These are phyloP conservation scores for Raffaelea arxii DNA, from an alignment of 2,329 filamentous ascomycete genomes.

Conservation along the genomic window DNA sequence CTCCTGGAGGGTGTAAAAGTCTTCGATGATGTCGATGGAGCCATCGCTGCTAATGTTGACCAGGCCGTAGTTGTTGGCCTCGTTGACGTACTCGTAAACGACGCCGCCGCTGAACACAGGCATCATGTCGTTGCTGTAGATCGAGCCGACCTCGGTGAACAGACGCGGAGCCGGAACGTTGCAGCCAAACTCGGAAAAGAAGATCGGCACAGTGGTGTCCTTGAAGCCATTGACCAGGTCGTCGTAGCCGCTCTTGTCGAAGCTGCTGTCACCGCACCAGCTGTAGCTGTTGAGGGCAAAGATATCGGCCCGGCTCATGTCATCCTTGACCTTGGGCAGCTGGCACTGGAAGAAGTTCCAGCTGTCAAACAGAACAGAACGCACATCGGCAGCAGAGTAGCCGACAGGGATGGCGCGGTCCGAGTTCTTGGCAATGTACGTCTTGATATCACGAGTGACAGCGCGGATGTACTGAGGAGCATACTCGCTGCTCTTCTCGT, in stretches of 20 bases:
- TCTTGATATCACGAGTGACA: slow-evolving; percentile 70
- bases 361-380: slow-evolving; percentile 60
- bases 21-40: slow-evolving; percentile 47
- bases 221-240: slow-evolving; percentile 53
- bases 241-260: slow-evolving; percentile 44
- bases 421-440: slow-evolving; percentile 64
- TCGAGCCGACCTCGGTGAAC: slow-evolving; percentile 65
- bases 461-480: slow-evolving; percentile 66
- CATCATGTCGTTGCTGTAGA: slow-evolving; percentile 64
- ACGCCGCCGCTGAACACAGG: slow-evolving; percentile 62
- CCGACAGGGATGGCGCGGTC: slow-evolving; percentile 64
- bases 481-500: slow-evolving; percentile 45
- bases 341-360: slow-evolving; percentile 69
- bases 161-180: slow-evolving; percentile 60
- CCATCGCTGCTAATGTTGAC: slow-evolving; percentile 50
- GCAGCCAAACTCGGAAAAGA: slow-evolving; percentile 78
- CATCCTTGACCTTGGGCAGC: slow-evolving; percentile 38
- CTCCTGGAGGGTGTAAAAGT: slow-evolving; percentile 64
- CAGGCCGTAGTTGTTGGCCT: slow-evolving; percentile 56
- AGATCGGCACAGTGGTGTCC: slow-evolving; percentile 59
- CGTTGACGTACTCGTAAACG: slow-evolving; percentile 73
- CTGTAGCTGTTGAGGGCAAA: slow-evolving; percentile 71
- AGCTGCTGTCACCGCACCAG: slow-evolving; percentile 50
- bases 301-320: slow-evolving; percentile 59
- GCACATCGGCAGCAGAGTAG: slow-evolving; percentile 74